Conservation (phyloP, 495 filamentous ascomycete species). For the Tuber brumale region DNA sequence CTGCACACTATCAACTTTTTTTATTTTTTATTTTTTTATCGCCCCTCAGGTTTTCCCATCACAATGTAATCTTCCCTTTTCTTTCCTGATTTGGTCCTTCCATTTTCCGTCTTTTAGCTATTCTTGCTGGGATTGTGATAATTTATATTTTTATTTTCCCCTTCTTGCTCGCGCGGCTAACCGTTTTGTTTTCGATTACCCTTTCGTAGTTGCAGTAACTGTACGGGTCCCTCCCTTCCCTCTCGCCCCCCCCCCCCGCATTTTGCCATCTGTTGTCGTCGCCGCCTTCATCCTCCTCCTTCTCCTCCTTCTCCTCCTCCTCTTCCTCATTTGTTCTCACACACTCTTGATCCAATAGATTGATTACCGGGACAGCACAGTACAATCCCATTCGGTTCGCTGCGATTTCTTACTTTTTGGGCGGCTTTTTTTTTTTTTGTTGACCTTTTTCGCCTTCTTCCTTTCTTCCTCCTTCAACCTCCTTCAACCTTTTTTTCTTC, state of each 20-base stretch:
- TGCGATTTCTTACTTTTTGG: background rate
- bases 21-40: background rate
- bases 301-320: background rate
- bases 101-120: background rate
- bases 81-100: background rate
- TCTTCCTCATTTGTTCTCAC: slow-evolving; percentile 14
- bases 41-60: background rate
- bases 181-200: slow-evolving; percentile 4
- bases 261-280: background rate
- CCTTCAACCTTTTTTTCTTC: slow-evolving; percentile 13
- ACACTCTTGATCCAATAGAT: slow-evolving; percentile 19
- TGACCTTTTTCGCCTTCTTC: background rate
- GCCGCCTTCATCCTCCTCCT: slow-evolving; percentile 27
- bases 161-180: background rate
- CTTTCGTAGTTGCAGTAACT: slow-evolving; percentile 1
- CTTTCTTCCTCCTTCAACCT: slow-evolving; percentile 17
- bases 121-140: background rate
- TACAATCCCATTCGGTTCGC: background rate
- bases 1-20: background rate
- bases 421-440: background rate
- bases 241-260: background rate
- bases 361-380: slow-evolving; percentile 13
- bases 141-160: background rate
- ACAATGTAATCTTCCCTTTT: background rate
- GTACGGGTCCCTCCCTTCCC: background rate